Conservation (phyloP, 163 green algal species). For the Scenedesmus sp. region DNA sequence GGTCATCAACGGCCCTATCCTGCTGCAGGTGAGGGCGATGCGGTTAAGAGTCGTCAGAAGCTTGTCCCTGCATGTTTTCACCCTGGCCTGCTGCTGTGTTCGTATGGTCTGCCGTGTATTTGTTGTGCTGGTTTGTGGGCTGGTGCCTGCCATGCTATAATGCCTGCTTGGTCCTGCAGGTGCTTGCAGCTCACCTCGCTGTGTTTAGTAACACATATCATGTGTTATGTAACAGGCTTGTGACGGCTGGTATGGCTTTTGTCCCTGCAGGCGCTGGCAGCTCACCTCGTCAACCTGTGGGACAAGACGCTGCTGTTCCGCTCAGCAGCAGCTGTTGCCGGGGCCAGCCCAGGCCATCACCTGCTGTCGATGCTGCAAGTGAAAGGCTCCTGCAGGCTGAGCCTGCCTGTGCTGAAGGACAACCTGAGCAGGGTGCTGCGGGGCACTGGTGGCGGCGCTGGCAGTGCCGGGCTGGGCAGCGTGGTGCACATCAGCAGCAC, state of each 20-base stretch:
- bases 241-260: background rate
- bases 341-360: background rate
- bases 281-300: slow-evolving; percentile 30
- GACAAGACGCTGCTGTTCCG: slow-evolving; percentile 50
- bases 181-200: background rate
- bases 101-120: background rate
- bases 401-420: slow-evolving; percentile 46
- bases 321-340: background rate
- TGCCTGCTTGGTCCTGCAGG: slow-evolving; percentile 7
- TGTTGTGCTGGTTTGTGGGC: no score
- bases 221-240: no score
- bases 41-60: background rate
- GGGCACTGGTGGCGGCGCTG: slow-evolving; percentile 1
- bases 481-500: slow-evolving; percentile 34
- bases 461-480: background rate
- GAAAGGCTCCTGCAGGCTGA: slow-evolving; percentile 6
- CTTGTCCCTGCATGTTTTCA: background rate
- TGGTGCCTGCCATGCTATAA: background rate
- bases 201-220: background rate
- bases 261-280: slow-evolving; percentile 35
- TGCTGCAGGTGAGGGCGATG: slow-evolving; percentile 21
- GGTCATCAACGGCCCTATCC: slow-evolving; percentile 17
- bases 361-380: slow-evolving; percentile 39
- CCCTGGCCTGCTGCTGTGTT: background rate
- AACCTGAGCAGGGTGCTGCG: slow-evolving; percentile 50